A percentile compares a stretch with the other conserved stretches of the same genome.
Evolutionary conservation across 208 protist genomes (phyloP).

Genomic region (Wallacemonas rigidus): DNA sequence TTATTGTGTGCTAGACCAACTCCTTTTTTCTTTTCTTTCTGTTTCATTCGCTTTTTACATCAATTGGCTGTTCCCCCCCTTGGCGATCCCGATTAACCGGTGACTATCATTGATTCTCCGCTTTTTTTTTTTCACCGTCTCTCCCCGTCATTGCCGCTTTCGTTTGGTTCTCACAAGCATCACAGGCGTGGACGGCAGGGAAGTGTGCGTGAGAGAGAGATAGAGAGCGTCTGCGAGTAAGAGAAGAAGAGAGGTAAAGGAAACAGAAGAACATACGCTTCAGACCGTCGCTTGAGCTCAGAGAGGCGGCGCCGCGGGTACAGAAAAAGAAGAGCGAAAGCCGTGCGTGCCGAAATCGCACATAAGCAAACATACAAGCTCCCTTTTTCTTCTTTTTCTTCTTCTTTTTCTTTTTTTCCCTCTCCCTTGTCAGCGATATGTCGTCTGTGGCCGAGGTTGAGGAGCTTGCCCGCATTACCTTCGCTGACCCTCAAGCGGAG

Average conservation of each 20-base stretch:
- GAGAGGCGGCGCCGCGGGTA: too few species aligned
- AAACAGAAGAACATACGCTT: not conserved
- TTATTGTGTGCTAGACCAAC: not conserved
- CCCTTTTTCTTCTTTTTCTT: slow-evolving; percentile 2
- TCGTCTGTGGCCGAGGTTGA: slow-evolving; percentile 66
- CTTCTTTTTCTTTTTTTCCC: slow-evolving; percentile 16
- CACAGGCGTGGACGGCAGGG: too few species aligned
- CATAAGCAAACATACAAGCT: not conserved
- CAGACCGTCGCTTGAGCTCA: not conserved
- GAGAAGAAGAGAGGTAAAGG: too few species aligned
- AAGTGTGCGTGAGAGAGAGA: too few species aligned
- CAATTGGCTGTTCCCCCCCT: not conserved
- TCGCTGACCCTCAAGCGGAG: slow-evolving; percentile 50
- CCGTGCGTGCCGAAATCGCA: not conserved
- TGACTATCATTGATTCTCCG: slow-evolving; percentile 4
- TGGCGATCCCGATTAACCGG: not conserved
- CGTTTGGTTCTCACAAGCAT: not conserved
- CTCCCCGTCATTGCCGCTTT: not conserved
- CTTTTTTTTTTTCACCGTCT: slow-evolving; percentile 17
- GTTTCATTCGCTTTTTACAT: not conserved
- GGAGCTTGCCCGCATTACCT: slow-evolving; percentile 67
- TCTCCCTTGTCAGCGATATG: slow-evolving; percentile 23
- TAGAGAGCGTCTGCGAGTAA: too few species aligned
- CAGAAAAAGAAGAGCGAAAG: not conserved
- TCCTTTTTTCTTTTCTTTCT: not conserved